phyloP scores from a whole-genome alignment of 192 early-diverging fungal species.

The Umbelopsis vinacea region DNA sequence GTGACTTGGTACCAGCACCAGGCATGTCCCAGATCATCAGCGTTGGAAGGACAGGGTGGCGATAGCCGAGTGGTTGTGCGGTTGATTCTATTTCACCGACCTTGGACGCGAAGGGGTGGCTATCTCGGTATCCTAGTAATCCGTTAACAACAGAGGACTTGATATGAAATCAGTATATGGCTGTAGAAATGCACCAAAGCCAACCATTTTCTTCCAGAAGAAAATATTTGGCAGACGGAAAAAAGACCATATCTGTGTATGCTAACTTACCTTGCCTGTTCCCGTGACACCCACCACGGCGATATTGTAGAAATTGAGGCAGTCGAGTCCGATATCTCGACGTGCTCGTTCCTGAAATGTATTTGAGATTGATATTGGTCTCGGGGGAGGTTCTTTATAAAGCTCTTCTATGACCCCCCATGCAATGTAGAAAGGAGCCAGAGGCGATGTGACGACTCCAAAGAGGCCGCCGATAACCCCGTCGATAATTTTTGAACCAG shows the following conservation, averaged over 20 bases:
- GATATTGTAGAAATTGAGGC: slow-evolving; percentile 25
- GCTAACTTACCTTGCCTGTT: slow-evolving; percentile 33
- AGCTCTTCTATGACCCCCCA: slow-evolving; percentile 5
- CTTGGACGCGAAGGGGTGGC: slow-evolving; percentile 12
- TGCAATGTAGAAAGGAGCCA: slow-evolving; percentile 27
- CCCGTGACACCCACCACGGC: slow-evolving; percentile 31
- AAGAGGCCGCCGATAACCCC: slow-evolving; percentile 25
- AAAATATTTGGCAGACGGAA: too few species aligned
- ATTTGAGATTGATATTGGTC: background rate
- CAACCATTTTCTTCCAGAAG: too few species aligned
- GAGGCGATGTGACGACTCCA: slow-evolving; percentile 28
- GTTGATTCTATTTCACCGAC: slow-evolving; percentile 33
- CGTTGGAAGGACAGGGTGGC: slow-evolving; percentile 22
- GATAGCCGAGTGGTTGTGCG: slow-evolving; percentile 5
- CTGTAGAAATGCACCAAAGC: too few species aligned
- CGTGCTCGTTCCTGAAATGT: slow-evolving; percentile 5
- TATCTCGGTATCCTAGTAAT: slow-evolving; percentile 28
- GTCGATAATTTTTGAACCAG: slow-evolving; percentile 6
- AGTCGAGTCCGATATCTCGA: slow-evolving; percentile 24
- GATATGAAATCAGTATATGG: background rate
- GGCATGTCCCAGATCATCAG: slow-evolving; percentile 37
- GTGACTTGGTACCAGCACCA: slow-evolving; percentile 25
- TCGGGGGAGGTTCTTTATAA: background rate
- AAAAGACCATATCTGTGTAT: background rate
- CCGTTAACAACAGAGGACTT: slow-evolving; percentile 35